phyloP scores from a whole-genome alignment of 768 basidiomycete species.

The Cystofilobasidium capitatum region DNA sequence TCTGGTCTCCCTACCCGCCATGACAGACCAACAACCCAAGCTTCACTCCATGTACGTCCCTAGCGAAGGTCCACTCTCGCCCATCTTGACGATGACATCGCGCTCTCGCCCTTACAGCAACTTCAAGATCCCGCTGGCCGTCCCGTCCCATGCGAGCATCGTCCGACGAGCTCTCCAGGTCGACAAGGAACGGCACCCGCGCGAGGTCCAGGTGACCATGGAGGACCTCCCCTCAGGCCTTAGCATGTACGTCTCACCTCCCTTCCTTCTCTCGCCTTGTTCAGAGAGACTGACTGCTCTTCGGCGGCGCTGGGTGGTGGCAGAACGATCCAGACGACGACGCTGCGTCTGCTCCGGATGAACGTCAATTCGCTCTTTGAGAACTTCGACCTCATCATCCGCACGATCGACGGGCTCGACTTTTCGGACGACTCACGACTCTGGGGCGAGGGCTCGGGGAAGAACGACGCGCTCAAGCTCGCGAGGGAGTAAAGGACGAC shows the following conservation, averaged over 20 bases:
- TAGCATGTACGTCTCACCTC: not conserved
- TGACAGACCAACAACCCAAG: not conserved
- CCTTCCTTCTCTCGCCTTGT: not conserved
- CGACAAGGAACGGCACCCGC: slow-evolving; percentile 17
- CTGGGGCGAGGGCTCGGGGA: no score
- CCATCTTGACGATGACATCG: no score
- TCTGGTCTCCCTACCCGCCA: not conserved
- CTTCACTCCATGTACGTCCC: slow-evolving; percentile 6
- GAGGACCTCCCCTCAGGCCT: not conserved
- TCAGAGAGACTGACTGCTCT: not conserved
- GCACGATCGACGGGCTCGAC: slow-evolving; percentile 22
- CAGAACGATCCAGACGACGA: slow-evolving; percentile 19
- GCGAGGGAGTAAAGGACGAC: no score
- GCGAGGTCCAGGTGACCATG: slow-evolving; percentile 4
- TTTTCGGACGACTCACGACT: no score
- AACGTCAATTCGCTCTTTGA: slow-evolving; percentile 26
- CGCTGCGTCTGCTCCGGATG: slow-evolving; percentile 25
- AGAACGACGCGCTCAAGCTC: no score
- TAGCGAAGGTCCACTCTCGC: no score
- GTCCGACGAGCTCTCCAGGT: slow-evolving; percentile 18
- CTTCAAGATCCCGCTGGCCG: slow-evolving; percentile 21
- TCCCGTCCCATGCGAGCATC: slow-evolving; percentile 12
- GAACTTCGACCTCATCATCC: slow-evolving; percentile 20
- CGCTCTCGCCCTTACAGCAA: not conserved
- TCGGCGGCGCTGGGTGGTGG: not conserved